Base-by-base conservation (phyloP, 2,329 filamentous ascomycete genomes). In the Pseudogymnoascus sp. region DNA sequence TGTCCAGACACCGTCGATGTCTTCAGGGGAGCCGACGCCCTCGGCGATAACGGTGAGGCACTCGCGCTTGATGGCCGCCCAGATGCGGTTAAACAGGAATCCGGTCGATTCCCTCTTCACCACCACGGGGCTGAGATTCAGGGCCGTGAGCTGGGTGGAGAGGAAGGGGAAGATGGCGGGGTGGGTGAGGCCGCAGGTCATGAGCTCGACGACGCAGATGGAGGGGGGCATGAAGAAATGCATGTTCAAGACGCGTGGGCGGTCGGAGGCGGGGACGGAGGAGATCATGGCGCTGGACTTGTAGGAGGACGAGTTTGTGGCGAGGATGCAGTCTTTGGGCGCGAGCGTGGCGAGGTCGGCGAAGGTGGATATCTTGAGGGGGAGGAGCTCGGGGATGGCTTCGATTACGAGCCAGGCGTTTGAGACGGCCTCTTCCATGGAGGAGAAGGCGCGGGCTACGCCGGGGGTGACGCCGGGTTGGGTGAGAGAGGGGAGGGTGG, bases 301-400 rank as follows among this genome's bases (percentile, higher is more conserved):
- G 65, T 78, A 79, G 61, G 78, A 80, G 64, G 78, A 79, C 0
- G 79, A 80, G 62, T 81, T 81, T 0, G 77, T 79, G 0, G 76
- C 78, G 50, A 81, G 74, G 5, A 80, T 76, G 0, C 74, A 75
- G 0, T 75, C 71, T 0, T 69, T 64, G 0, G 70, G 67, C 0
- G 78, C 73, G 1, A 76, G 57, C 1, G 70, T 64, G 65, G 80
- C 79, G 1, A 81, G 69, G 21, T 79, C 68, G 0, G 65, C 47
- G 23, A 81, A 74, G 4, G 78, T 69, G 1, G 71, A 67, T 53
- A 70, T 74, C 65, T 81, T 81, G n/a, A 79, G 68, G 0, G 69
- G 44, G 7, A 80, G 68, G 26, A 72, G 71, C 65, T 81, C 79
- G 0, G 79, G 78, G 7, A 80, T 73, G 63, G 78, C 74, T 68